Percentiles rank a stretch among this genome's conserved stretches.
Evolutionary conservation across 257 asterid species (phyloP).

Genomic region (Avicennia marina): DNA sequence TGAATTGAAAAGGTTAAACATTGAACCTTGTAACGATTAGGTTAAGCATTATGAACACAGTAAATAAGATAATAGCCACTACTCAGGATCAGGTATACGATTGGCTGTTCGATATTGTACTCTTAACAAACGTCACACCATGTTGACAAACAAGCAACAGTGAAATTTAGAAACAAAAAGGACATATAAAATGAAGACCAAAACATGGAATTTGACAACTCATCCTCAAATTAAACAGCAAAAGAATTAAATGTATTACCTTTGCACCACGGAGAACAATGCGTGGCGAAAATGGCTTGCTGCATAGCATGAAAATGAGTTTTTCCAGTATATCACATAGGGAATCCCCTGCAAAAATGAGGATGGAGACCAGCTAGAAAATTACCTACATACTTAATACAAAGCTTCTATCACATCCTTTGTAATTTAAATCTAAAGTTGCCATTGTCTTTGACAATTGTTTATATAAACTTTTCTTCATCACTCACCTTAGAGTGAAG

Average conservation of each 20-base stretch:
- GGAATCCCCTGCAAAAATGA: slow-evolving; percentile 68
- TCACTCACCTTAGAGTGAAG: slow-evolving; percentile 75
- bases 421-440: background rate
- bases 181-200: too few species aligned
- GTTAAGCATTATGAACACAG: too few species aligned
- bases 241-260: slow-evolving; percentile 37
- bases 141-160: too few species aligned
- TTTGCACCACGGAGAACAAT: slow-evolving; percentile 70
- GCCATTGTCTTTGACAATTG: too few species aligned
- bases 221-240: background rate
- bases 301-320: slow-evolving; percentile 52
- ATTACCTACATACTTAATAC: slow-evolving; percentile 9
- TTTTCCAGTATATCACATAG: slow-evolving; percentile 83
- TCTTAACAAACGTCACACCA: too few species aligned
- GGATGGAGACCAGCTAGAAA: slow-evolving; percentile 18
- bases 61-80: too few species aligned
- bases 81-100: too few species aligned
- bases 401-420: slow-evolving; percentile 5
- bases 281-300: slow-evolving; percentile 88
- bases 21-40: background rate
- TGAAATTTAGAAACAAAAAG: too few species aligned
- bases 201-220: too few species aligned
- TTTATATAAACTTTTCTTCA: background rate
- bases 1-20: background rate
- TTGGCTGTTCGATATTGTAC: too few species aligned